phyloP scores from a whole-genome alignment of 441 rosid genomes.

The Erysimum cheiri region DNA sequence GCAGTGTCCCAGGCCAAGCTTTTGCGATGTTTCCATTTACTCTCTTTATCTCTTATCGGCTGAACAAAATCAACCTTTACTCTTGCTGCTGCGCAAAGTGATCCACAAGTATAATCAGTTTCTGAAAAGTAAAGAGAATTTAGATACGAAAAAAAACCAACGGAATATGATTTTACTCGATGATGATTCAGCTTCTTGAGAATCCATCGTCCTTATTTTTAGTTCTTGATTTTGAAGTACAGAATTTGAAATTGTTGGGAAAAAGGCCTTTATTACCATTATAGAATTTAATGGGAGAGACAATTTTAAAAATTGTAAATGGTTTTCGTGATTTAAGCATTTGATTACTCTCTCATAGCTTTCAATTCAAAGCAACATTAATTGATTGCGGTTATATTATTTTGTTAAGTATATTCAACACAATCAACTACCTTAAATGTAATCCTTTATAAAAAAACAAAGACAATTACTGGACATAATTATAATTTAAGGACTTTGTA shows the following conservation, averaged over 20 bases:
- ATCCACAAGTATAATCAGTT: slow-evolving; percentile 12
- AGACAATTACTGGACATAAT: neutral
- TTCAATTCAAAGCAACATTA: neutral
- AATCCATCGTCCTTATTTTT: slow-evolving; percentile 12
- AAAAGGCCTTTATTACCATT: neutral
- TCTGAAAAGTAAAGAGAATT: neutral
- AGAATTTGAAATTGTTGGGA: neutral
- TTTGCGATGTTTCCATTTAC: slow-evolving; percentile 52
- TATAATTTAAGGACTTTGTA: neutral
- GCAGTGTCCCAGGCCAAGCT: slow-evolving; percentile 86
- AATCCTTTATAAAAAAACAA: neutral
- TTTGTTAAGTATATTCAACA: neutral
- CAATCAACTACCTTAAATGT: slow-evolving; percentile 24
- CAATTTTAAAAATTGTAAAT: neutral
- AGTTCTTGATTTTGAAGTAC: slow-evolving; percentile 18
- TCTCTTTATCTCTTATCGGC: slow-evolving; percentile 5
- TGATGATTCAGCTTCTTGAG: slow-evolving; percentile 31
- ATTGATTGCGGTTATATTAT: slow-evolving; percentile 1
- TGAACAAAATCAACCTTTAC: slow-evolving; percentile 17
- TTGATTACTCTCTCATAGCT: slow-evolving; percentile 11
- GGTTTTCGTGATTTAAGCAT: slow-evolving; percentile 31
- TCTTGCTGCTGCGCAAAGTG: slow-evolving; percentile 13
- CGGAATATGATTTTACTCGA: slow-evolving; percentile 20
- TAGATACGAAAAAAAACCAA: neutral
- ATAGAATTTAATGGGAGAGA: neutral